phyloP scores from a whole-genome alignment of 1,284 basidiomycete species.

The Lentinula novae-zelandiae region DNA sequence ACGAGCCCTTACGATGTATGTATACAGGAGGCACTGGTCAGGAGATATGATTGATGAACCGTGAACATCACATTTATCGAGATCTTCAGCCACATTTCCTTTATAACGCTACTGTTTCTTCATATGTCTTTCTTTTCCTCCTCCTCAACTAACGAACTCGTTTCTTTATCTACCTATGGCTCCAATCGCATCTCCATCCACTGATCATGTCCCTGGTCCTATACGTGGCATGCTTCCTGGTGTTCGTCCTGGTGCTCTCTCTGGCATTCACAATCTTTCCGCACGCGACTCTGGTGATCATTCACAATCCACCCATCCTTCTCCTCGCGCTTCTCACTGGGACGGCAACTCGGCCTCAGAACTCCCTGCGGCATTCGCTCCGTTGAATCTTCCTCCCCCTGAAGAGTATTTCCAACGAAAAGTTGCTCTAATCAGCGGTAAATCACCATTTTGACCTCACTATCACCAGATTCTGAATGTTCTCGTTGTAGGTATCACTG shows the following conservation, averaged over 20 bases:
- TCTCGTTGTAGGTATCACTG: slow-evolving; percentile 72
- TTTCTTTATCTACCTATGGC: not conserved
- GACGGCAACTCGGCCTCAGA: slow-evolving; percentile 7
- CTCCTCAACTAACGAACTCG: not conserved
- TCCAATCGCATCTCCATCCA: not conserved
- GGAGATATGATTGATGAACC: not conserved
- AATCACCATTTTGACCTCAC: slow-evolving; percentile 19
- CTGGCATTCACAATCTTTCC: not conserved
- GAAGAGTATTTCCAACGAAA: slow-evolving; percentile 83
- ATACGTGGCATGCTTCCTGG: not conserved
- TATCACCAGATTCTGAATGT: not conserved
- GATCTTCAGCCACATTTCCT: not conserved
- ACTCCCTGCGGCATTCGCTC: slow-evolving; percentile 33
- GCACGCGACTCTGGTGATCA: not conserved
- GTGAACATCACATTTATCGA: not conserved
- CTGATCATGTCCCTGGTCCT: not conserved
- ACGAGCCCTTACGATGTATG: not conserved
- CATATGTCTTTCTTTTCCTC: not conserved
- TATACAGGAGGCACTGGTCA: not conserved
- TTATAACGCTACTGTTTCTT: not conserved
- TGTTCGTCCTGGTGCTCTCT: not conserved
- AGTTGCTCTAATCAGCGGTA: slow-evolving; percentile 86
- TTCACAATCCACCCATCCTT: not conserved
- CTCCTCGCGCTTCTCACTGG: not conserved
- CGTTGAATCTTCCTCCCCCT: slow-evolving; percentile 58